A percentile compares a stretch with the other conserved stretches of the same genome.
These are phyloP conservation scores for Helianthus tuberosus DNA, from an alignment of 129 eudicot species.

Conservation along the genomic window DNA sequence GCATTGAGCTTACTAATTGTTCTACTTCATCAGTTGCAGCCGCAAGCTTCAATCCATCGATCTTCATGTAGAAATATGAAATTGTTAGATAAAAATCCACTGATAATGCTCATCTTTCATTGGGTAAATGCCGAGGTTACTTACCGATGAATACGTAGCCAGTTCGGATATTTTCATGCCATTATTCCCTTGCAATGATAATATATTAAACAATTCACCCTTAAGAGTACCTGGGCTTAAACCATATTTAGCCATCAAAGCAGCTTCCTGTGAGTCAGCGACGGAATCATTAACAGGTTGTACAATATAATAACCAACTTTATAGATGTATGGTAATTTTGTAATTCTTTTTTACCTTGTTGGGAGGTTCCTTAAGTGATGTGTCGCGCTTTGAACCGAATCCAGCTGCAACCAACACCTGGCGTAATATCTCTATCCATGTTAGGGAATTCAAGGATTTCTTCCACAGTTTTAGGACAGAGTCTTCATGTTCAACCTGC, in stretches of 20 bases:
- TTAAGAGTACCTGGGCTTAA: conserved; percentile 75
- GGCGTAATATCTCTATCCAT: conserved; percentile 88
- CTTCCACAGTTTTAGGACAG: conserved; percentile 65
- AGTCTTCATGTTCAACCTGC: conserved; percentile 61
- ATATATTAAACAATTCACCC: conserved; percentile 74
- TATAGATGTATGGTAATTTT: conserved; percentile 7
- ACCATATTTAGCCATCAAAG: conserved; percentile 71
- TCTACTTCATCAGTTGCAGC: conserved; percentile 52
- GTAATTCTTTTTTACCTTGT: conserved; percentile 54
- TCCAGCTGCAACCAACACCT: conserved; percentile 90
- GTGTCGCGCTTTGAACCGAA: conserved; percentile 69
- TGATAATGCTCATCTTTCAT: not conserved
- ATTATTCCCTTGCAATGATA: conserved; percentile 62
- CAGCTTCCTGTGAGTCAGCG: conserved; percentile 58
- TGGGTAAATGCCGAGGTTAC: conserved; percentile 28
- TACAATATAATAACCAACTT: not conserved
- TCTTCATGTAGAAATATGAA: conserved; percentile 49
- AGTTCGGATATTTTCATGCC: conserved; percentile 79
- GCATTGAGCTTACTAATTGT: conserved; percentile 54
- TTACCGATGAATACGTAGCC: conserved; percentile 67
- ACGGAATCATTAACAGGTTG: conserved; percentile 2
- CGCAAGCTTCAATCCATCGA: conserved; percentile 67
- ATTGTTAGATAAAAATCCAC: conserved; percentile 10
- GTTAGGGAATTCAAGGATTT: conserved; percentile 74
- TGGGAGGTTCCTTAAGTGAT: conserved; percentile 33